A percentile compares a stretch with the other conserved stretches of the same genome.
Conservation (phyloP, 2,329 filamentous ascomycete genomes). For the Fusarium napiforme region DNA sequence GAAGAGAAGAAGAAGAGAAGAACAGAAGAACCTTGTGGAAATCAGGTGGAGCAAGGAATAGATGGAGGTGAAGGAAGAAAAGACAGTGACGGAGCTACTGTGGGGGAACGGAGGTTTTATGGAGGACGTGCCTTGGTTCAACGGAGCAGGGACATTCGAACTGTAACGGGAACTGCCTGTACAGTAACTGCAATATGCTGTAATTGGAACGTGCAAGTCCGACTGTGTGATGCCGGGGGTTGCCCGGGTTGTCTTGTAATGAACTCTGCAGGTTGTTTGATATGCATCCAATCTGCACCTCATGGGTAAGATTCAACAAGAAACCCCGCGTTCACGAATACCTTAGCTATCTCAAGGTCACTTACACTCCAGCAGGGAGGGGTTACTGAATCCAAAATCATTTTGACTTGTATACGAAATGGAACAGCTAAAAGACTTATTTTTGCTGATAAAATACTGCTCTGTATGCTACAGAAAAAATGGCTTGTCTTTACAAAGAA, state of each 20-base stretch:
- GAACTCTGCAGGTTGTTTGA: constrained; percentile 12
- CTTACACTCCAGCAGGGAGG: neutral
- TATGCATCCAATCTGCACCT: constrained; percentile 1
- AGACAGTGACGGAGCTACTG: constrained; percentile 22
- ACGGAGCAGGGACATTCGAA: constrained; percentile 10
- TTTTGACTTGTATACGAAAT: neutral
- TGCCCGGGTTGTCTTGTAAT: constrained; percentile 5
- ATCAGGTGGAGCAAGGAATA: constrained; percentile 15
- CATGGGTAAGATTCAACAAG: constrained; percentile 30
- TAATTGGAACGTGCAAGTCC: constrained; percentile 28
- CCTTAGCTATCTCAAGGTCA: neutral
- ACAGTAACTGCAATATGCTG: neutral
- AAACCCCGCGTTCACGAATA: constrained; percentile 32
- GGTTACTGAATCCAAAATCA: too few relatives aligned
- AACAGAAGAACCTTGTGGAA: constrained; percentile 20
- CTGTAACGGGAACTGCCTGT: neutral
- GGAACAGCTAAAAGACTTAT: neutral
- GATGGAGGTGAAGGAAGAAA: constrained; percentile 10
- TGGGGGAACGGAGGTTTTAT: constrained; percentile 49
- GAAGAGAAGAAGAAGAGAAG: constrained; percentile 12
- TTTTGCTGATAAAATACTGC: neutral
- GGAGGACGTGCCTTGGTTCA: constrained; percentile 53
- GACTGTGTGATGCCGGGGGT: constrained; percentile 17
- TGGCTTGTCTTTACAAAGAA: neutral
- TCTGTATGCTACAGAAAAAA: neutral